phyloP scores from a whole-genome alignment of 2,329 filamentous ascomycete species.

The Penicillium freii region DNA sequence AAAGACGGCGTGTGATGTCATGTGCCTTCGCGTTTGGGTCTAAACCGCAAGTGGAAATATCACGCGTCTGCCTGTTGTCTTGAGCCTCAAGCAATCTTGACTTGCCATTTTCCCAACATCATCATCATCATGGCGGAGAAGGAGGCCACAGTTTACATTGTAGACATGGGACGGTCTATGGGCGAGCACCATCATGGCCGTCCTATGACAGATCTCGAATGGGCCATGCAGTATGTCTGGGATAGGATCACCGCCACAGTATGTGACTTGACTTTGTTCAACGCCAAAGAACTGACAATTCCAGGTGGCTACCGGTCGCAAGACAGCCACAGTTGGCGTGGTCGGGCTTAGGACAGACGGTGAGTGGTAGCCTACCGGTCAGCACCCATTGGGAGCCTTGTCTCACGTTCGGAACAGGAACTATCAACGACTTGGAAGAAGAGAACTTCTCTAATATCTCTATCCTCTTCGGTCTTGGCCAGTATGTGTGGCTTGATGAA shows the following conservation, averaged over 20 bases:
- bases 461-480: conserved; percentile 62
- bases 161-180: conserved; percentile 89
- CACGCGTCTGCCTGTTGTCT: conserved; percentile 41
- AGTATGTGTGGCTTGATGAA: conserved; percentile 51
- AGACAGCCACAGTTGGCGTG: conserved; percentile 73
- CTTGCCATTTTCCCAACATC: background rate
- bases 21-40: conserved; percentile 38
- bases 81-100: conserved; percentile 7
- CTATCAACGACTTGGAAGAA: conserved; percentile 63
- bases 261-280: conserved; percentile 31
- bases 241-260: conserved; percentile 81
- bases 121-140: conserved; percentile 74
- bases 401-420: conserved; percentile 46
- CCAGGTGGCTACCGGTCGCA: conserved; percentile 64
- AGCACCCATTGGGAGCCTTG: background rate
- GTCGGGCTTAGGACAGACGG: conserved; percentile 77
- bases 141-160: conserved; percentile 85
- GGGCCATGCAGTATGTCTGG: conserved; percentile 89
- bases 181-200: conserved; percentile 68
- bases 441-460: conserved; percentile 79
- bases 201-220: conserved; percentile 77
- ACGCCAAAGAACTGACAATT: background rate
- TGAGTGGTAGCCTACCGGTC: conserved; percentile 25
- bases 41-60: conserved; percentile 38
- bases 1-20: conserved; percentile 36